Base-by-base conservation (phyloP, 352 stramenopile genomes). In the Pythium brachiatum region DNA sequence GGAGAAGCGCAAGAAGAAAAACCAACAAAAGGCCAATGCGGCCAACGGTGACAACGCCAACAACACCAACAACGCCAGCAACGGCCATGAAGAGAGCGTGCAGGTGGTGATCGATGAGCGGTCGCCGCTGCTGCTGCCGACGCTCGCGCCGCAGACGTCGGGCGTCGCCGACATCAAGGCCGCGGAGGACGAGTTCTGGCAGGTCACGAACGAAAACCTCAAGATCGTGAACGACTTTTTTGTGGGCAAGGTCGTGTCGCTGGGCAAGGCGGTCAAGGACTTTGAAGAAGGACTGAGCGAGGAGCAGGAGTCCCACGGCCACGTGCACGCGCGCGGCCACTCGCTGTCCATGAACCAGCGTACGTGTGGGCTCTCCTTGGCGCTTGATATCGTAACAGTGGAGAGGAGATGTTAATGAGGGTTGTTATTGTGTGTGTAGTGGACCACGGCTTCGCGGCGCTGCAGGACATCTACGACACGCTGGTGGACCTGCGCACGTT, bases 391-490 rank as follows among this genome's bases (percentile, higher is more conserved):
- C 27, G n/a, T 38, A 13, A 36, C 18, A 26, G 27, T 59, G 51
- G 20, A 55, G n/a, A n/a, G n/a, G n/a, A n/a, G n/a, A n/a, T n/a
- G 29, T 3, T 18, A 20, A 23, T 12, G 31, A 11, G 18, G 12
- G 18, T 18, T n/a, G n/a, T n/a, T n/a, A n/a, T 60, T 36, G 25
- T 36, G n/a, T 15, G 52, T 15, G 21, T 62, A 51, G 64, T 57
- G 64, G 83, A 94, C 46, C 81, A 88, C 38, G 82, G 84, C 2
- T 95, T 94, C 73, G 77, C 84, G 29, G 85, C 72, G 53, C 64
- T 97, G 25, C 86, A 96, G 58, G 86, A 96, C 29, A 88, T 95
- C 52, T 97, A 97, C 59, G 87, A 96, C 55, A 91, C 89, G 59
- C 68, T 97, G 31, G 83, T 95, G 63, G 89, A 95, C 41, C 62